Evolutionary conservation across 306 rosid genomes (phyloP).

Genomic region (Dalbergia oliveri): DNA sequence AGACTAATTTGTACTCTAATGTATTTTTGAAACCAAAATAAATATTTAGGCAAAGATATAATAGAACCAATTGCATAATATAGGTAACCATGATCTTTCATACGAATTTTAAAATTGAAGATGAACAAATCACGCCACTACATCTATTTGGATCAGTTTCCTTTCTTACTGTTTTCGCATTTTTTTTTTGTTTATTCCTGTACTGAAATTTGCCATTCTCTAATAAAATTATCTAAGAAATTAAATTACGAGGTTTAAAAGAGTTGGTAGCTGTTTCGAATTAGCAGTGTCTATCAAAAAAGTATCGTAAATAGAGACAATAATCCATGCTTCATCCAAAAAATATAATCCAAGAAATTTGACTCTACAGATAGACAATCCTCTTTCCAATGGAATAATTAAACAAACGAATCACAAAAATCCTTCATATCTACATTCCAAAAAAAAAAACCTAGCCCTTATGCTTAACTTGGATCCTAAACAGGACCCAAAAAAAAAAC

Average conservation of each 20-base stretch:
- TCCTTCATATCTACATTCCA: slow-evolving; percentile 67
- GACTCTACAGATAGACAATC: slow-evolving; percentile 56
- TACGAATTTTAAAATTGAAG: too few relatives aligned
- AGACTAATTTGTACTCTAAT: too few relatives aligned
- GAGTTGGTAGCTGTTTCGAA: too few relatives aligned
- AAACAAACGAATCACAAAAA: slow-evolving; percentile 58
- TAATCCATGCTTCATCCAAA: too few relatives aligned
- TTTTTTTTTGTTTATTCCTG: slow-evolving; percentile 44
- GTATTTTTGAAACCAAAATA: too few relatives aligned
- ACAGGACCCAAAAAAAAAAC: slow-evolving; percentile 21
- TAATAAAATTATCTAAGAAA: slow-evolving; percentile 55
- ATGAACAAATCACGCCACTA: too few relatives aligned
- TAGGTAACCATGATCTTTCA: too few relatives aligned
- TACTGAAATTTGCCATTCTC: slow-evolving; percentile 43
- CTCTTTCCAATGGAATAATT: slow-evolving; percentile 42
- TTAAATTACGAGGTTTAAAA: background rate
- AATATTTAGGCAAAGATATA: too few relatives aligned
- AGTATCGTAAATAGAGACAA: too few relatives aligned
- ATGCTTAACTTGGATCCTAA: slow-evolving; percentile 33
- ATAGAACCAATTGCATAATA: too few relatives aligned
- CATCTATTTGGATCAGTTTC: background rate
- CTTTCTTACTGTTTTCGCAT: background rate
- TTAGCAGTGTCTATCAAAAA: too few relatives aligned
- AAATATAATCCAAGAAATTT: slow-evolving; percentile 50
- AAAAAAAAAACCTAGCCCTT: slow-evolving; percentile 45